Base-by-base conservation (phyloP, 495 filamentous ascomycete genomes). In the Cudoniella acicularis region DNA sequence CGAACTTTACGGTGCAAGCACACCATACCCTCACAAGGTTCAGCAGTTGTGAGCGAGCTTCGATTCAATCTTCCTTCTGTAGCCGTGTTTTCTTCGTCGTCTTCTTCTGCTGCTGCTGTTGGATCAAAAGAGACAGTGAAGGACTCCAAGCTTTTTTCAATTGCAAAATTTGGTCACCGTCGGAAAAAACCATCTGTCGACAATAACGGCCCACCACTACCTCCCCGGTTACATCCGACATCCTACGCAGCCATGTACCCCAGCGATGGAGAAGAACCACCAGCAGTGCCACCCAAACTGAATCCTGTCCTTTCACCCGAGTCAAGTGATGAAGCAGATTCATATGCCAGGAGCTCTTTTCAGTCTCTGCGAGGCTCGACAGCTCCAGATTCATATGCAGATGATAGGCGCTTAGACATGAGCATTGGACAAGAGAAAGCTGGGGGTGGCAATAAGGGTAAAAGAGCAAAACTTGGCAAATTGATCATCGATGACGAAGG, bases 391-490 rank as follows among this genome's bases (percentile, higher is more conserved):
- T n/a, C 25, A 10, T 53, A 60, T n/a, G 41, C 54, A n/a, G 56
- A 60, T n/a, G 63, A 79, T 56, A 75, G 81, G 42, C 73, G 76
- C 2, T 69, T 94, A 48, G 88, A 92, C 65, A 66, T 95, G 2
- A 86, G 81, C 10, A 76, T 96, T 2, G 92, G 90, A 0, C 79
- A 82, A 58, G 92, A 96, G 71, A 78, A 75, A 49, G 79, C 91
- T 0, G 91, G 91, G 0, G 92, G 92, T 20, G 91, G 91, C 0
- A 86, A 89, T 65, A 79, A 84, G 46, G 91, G 91, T 0, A 92
- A 88, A 67, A 84, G 90, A 60, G 93, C 89, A 0, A 97, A 98
- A 72, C 76, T 98, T 66, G 93, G 93, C 1, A 98, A 97, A 73
- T 69, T 97, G 55, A 88, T 98, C 30, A 82, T 98, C 22, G 86